Base-by-base conservation (phyloP, 108 stramenopile species). In the Cyclotella kingstonii region DNA sequence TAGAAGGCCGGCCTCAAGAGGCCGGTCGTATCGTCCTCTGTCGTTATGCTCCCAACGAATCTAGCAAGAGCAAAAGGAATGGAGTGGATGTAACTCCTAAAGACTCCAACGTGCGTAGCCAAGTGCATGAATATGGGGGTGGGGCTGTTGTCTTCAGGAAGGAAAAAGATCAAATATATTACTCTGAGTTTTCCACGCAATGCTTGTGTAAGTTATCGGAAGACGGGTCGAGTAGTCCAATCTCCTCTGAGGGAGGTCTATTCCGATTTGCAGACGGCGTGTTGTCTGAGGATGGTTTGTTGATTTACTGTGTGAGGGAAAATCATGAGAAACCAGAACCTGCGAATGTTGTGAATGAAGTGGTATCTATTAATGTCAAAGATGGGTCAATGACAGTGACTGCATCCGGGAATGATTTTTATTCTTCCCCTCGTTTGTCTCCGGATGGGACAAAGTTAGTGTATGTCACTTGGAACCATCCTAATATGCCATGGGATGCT, bases 401-500 rank as follows among this genome's bases (percentile, higher is more conserved):
- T 35, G 86, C 83, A 1, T 69, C 84, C 3, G 88, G 88, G 5
- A 72, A 76, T 57, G 88, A 89, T 57, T 89, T 89, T 64, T 84
- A 83, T 50, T 52, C 81, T 0, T 54, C 72, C 19, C 88, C 88
- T 6, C 67, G 80, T 12, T 26, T 83, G 4, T 75, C 72, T 11
- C 63, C 64, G 3, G 65, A 84, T 55, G 76, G 77, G 4, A 73
- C 35, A 9, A 66, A 71, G 17, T 17, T 88, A 1, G 85, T 79
- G 8, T 90, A 79, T 39, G 43, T 87, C 39, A 76, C 82, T 14
- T 91, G 90, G 90, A 70, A 86, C 41, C 90, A 91, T 75, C 90
- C 90, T 0, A 88, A 84, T 61, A 91, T 91, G 90, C 84, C 84
- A 3, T 90, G 89, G 89, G 89, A 90, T 69, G 55, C 81, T 3